A percentile compares a stretch with the other conserved stretches of the same genome.
These are phyloP conservation scores for Neurospora intermedia DNA, from an alignment of 495 filamentous ascomycete genomes.

Conservation along the genomic window DNA sequence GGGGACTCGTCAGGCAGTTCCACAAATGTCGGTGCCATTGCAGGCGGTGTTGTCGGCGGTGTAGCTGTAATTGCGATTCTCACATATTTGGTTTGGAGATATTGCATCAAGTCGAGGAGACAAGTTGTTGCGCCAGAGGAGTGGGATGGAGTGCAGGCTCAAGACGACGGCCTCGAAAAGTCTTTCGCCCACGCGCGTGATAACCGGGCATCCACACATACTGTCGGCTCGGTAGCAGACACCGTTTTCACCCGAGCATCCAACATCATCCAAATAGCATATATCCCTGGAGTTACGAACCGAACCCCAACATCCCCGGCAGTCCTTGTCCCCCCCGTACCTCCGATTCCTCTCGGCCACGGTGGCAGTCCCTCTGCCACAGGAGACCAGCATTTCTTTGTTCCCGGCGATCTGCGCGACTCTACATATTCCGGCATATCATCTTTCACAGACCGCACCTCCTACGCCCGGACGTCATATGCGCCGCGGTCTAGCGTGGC, in stretches of 20 bases:
- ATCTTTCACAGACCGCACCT: constrained; percentile 54
- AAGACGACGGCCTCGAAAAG: constrained; percentile 44
- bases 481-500: constrained; percentile 72
- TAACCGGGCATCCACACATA: constrained; percentile 70
- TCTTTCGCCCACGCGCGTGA: constrained; percentile 51
- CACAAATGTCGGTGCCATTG: constrained; percentile 68
- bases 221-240: constrained; percentile 82
- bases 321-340: constrained; percentile 81
- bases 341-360: constrained; percentile 69
- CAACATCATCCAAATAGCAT: constrained; percentile 98
- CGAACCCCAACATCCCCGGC: constrained; percentile 72
- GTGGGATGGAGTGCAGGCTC: constrained; percentile 44
- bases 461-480: constrained; percentile 53
- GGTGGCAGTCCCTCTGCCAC: constrained; percentile 44
- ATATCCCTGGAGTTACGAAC: constrained; percentile 96
- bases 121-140: constrained; percentile 37
- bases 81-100: constrained; percentile 75
- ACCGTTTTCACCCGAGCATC: constrained; percentile 92
- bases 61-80: constrained; percentile 55
- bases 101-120: constrained; percentile 72
- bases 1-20: constrained; percentile 22
- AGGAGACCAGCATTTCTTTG: constrained; percentile 86
- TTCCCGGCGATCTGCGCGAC: constrained; percentile 83
- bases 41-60: constrained; percentile 75
- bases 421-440: constrained; percentile 64